Conservation (phyloP, 2,329 filamentous ascomycete genomes). For the Trichoderma asperellum region DNA sequence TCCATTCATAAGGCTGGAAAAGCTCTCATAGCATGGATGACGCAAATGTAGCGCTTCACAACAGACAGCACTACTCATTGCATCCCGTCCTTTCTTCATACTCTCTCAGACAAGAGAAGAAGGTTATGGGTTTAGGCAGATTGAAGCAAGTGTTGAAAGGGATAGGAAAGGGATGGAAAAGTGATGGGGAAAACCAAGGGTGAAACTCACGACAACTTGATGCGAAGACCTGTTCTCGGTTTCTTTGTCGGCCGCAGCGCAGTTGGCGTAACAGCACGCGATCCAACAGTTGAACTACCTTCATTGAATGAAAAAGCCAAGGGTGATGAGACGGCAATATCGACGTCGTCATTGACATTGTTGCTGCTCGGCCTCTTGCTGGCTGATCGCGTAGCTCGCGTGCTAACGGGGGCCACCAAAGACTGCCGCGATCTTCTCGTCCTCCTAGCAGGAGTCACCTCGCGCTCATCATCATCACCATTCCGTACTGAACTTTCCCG, state of each 20-base stretch:
- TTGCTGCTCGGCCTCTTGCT: slow-evolving; percentile 52
- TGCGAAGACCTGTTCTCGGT: slow-evolving; percentile 62
- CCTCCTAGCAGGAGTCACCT: slow-evolving; percentile 40
- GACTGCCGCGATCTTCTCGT: slow-evolving; percentile 46
- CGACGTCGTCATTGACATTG: slow-evolving; percentile 54
- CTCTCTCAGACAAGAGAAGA: neutral
- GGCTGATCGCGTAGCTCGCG: slow-evolving; percentile 53
- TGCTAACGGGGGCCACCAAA: slow-evolving; percentile 41
- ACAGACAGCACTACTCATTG: neutral
- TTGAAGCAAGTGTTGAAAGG: neutral
- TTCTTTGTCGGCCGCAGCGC: slow-evolving; percentile 62
- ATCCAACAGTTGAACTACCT: slow-evolving; percentile 53
- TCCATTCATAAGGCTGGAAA: neutral
- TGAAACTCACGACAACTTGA: slow-evolving; percentile 68
- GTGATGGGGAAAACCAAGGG: neutral
- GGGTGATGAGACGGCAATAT: slow-evolving; percentile 56
- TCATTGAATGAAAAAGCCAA: slow-evolving; percentile 55
- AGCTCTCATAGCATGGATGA: neutral
- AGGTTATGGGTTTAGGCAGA: neutral
- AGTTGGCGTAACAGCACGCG: slow-evolving; percentile 64
- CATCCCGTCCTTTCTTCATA: neutral
- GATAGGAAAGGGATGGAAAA: neutral
- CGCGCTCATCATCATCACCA: slow-evolving; percentile 36
- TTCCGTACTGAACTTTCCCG: slow-evolving; percentile 47
- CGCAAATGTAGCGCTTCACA: neutral